Evolutionary conservation across 768 basidiomycete species (phyloP).

Genomic region (Chalciporus piperatus): DNA sequence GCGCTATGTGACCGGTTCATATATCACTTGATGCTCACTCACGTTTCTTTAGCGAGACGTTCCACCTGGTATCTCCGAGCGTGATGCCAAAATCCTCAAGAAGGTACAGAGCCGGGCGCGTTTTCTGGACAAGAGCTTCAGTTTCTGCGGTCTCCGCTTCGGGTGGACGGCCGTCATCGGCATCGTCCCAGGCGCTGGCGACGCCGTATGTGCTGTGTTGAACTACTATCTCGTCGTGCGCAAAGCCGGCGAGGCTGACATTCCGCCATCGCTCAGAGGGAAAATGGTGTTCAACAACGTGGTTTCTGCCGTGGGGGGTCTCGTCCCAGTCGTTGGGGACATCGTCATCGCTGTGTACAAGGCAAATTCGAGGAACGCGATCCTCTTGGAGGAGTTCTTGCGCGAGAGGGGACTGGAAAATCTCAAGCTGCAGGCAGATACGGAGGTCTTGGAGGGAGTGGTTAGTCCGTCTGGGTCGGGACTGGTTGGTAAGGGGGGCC

Average conservation of each 20-base stretch:
- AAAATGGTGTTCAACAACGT: constrained; percentile 79
- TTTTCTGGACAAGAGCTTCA: constrained; percentile 86
- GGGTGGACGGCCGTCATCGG: constrained; percentile 87
- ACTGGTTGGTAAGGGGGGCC: constrained; percentile 41
- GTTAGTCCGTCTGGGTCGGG: constrained; percentile 30
- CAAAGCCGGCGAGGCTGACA: constrained; percentile 72
- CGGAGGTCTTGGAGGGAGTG: constrained; percentile 21
- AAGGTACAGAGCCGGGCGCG: constrained; percentile 77
- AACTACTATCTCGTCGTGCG: constrained; percentile 77
- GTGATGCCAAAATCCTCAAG: constrained; percentile 72
- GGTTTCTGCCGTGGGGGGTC: constrained; percentile 61
- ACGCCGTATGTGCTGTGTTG: constrained; percentile 57
- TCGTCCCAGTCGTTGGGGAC: constrained; percentile 75
- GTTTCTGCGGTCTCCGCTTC: constrained; percentile 73
- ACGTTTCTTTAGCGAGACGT: constrained; percentile 54
- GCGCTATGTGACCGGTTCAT: background rate
- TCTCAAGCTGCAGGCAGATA: constrained; percentile 47
- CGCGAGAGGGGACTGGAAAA: constrained; percentile 74
- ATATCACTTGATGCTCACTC: constrained; percentile 28
- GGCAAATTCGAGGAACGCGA: constrained; percentile 87
- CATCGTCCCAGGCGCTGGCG: constrained; percentile 68
- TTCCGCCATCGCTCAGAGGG: constrained; percentile 61
- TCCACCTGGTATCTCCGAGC: constrained; percentile 72
- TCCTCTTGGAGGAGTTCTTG: constrained; percentile 81
- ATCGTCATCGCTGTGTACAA: constrained; percentile 75